Conservation (phyloP, 768 basidiomycete species). For the Mycena crocata region DNA sequence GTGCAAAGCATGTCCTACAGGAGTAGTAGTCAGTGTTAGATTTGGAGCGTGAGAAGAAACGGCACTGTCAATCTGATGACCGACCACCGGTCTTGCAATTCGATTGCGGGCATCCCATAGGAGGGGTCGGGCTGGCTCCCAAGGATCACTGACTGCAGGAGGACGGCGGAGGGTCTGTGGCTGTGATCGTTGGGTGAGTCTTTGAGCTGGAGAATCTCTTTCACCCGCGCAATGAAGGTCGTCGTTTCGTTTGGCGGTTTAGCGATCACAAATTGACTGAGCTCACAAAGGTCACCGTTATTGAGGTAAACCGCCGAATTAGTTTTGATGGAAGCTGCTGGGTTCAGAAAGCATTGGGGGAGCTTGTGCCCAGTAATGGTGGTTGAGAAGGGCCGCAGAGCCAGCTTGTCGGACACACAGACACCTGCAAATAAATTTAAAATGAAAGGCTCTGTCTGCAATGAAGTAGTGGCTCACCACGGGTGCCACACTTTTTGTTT, state of each 20-base stretch:
- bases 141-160: background rate
- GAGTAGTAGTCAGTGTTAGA: background rate
- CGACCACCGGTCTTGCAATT: background rate
- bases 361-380: background rate
- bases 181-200: background rate
- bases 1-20: conserved; percentile 41
- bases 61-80: background rate
- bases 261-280: background rate
- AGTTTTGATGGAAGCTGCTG: background rate
- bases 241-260: background rate
- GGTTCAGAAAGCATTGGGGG: background rate
- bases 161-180: background rate
- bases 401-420: background rate
- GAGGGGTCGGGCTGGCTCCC: background rate
- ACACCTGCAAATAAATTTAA: background rate
- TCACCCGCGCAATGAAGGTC: conserved; percentile 2
- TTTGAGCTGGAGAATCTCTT: conserved; percentile 8
- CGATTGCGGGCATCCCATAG: conserved; percentile 6
- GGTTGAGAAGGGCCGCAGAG: background rate
- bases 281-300: background rate
- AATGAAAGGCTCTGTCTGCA: background rate
- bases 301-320: no score
- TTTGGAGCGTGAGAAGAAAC: background rate
- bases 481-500: background rate
- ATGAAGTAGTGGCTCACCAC: background rate